Evolutionary conservation across 1,284 basidiomycete genomes (phyloP).

Genomic region (Coniferiporia weirii): DNA sequence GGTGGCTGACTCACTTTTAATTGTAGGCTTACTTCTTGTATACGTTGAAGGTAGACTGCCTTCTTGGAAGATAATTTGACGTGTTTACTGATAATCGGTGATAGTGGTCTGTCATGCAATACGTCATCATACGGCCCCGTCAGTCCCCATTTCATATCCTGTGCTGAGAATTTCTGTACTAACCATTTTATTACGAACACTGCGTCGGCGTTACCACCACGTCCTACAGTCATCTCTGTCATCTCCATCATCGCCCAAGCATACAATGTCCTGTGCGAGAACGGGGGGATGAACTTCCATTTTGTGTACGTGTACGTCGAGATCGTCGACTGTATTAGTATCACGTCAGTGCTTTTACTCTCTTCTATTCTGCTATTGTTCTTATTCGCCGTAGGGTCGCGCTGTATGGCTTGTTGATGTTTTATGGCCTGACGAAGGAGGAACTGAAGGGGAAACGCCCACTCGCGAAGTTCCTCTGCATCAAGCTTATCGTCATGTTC

Average conservation of each 20-base stretch:
- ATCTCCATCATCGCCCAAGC: conserved; percentile 72
- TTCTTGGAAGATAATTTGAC: neutral
- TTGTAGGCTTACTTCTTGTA: conserved; percentile 80
- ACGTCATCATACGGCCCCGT: conserved; percentile 76
- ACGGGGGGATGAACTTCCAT: conserved; percentile 50
- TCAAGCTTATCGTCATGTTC: conserved; percentile 84
- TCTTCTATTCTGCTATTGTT: neutral
- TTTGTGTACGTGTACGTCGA: conserved; percentile 61
- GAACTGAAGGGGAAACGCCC: conserved; percentile 74
- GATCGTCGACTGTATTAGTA: conserved; percentile 70
- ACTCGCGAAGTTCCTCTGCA: conserved; percentile 75
- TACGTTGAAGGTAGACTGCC: conserved; percentile 59
- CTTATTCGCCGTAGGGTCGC: conserved; percentile 47
- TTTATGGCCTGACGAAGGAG: conserved; percentile 74
- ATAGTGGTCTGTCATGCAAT: conserved; percentile 80
- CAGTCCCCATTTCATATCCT: conserved; percentile 18
- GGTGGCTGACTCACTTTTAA: neutral
- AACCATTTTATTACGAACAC: neutral
- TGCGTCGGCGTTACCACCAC: no score
- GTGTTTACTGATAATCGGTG: neutral
- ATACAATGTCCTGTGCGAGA: conserved; percentile 61
- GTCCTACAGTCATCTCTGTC: conserved; percentile 46
- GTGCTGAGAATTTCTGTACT: neutral
- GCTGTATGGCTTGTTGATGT: conserved; percentile 74
- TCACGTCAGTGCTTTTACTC: conserved; percentile 46